Percentiles rank a stretch among this genome's conserved stretches.
Evolutionary conservation across 257 asterid genomes (phyloP).

Genomic region (Ocimum tenuiflorum): DNA sequence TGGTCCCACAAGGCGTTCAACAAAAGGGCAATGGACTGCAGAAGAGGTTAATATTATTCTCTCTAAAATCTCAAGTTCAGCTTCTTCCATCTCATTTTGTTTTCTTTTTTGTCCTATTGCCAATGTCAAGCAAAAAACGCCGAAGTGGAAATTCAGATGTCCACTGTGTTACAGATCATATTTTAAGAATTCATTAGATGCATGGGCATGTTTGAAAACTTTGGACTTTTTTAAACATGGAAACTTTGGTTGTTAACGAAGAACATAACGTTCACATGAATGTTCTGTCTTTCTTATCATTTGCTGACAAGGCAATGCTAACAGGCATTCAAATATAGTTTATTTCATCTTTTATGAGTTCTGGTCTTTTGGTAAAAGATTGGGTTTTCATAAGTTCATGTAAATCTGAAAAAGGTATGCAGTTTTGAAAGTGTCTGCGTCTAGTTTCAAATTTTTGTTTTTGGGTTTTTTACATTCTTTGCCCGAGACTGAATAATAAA

Average conservation of each 20-base stretch:
- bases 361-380: slow-evolving; percentile 5
- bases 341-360: background rate
- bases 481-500: background rate
- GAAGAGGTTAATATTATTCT: slow-evolving; percentile 62
- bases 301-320: background rate
- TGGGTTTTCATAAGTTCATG: slow-evolving; percentile 1
- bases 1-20: slow-evolving; percentile 98
- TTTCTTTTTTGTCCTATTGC: background rate
- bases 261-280: background rate
- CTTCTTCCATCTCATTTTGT: background rate
- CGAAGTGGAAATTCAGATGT: too few relatives aligned
- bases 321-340: background rate
- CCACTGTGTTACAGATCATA: background rate
- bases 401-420: background rate
- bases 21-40: slow-evolving; percentile 98
- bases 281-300: background rate
- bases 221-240: too few relatives aligned
- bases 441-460: background rate
- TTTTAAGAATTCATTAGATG: background rate
- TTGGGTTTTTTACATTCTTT: background rate
- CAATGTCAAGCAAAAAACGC: too few relatives aligned
- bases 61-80: slow-evolving; percentile 1
- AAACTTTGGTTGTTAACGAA: too few relatives aligned
- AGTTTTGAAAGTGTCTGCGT: background rate
- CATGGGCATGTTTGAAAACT: background rate